Evolutionary conservation across 139 green algal genomes (phyloP).

Genomic region (Closterium sp.): DNA sequence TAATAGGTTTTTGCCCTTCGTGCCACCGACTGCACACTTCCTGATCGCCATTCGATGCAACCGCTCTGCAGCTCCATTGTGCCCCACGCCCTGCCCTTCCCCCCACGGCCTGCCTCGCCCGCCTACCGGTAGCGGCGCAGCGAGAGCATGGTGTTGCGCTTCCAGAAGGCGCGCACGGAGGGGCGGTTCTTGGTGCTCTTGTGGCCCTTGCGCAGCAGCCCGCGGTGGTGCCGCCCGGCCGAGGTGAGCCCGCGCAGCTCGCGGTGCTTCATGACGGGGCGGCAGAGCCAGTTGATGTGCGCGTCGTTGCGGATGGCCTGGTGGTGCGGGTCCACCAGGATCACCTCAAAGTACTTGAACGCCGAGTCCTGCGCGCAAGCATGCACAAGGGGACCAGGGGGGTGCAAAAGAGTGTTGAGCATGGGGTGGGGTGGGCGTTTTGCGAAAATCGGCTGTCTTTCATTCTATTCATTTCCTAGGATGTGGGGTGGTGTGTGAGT

Average conservation of each 20-base stretch:
- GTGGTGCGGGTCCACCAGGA: conserved; percentile 95
- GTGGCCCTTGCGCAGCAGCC: conserved; percentile 80
- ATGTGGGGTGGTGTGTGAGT: neutral
- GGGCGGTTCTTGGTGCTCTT: conserved; percentile 82
- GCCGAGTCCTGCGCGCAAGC: conserved; percentile 81
- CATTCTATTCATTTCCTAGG: no score
- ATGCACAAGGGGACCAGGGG: no score
- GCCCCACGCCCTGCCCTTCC: neutral
- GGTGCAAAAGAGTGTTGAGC: neutral
- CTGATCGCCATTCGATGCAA: neutral
- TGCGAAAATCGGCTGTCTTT: neutral
- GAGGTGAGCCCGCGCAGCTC: conserved; percentile 95
- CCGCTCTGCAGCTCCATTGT: neutral
- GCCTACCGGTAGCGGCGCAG: conserved; percentile 90
- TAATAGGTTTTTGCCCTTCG: neutral
- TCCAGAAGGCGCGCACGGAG: conserved; percentile 81
- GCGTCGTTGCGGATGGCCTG: conserved; percentile 91
- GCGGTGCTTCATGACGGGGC: conserved; percentile 96
- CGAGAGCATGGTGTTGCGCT: conserved; percentile 83
- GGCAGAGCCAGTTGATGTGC: conserved; percentile 98
- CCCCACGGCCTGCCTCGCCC: neutral
- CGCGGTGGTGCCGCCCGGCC: conserved; percentile 88
- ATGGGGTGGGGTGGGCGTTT: neutral
- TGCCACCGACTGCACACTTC: neutral
- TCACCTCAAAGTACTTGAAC: conserved; percentile 99